Evolutionary conservation across 2,329 filamentous ascomycete species (phyloP), one percentile per base, ranked within the genome.

Genomic region (Aspergillus intermedius): DNA sequence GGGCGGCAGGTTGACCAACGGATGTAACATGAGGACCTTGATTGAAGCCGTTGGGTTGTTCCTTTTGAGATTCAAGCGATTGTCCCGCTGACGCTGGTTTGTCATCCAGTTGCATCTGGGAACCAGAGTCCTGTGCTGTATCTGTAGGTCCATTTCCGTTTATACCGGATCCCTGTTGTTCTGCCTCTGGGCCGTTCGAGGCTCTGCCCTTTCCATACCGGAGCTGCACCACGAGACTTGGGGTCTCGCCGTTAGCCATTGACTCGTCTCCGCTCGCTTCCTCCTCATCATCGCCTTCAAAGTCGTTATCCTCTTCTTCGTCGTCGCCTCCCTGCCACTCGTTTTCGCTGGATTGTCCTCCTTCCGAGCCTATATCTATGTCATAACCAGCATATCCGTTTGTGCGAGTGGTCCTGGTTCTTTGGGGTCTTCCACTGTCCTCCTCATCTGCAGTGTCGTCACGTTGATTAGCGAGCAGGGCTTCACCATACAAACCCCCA

Each of bases 211-310:
- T 70, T 47, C 60, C 57, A 55, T 75, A 75, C 57, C 70, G 63
- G 12, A 95, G 75, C 64, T 87, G 91, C 49, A 95, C 85, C 45
- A 95, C 78, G 37, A 91, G 76, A 56, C 82, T 88, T 19, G 67
- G 69, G 62, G 81, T 77, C 47, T 81, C 80, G 4, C 67, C 68
- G 32, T 69, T 65, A 19, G 64, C 63, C 35, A 82, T 79, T n/a
- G 66, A 65, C 28, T 68, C 71, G 49, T 67, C 66, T 15, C 68
- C 70, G 46, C 68, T 72, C 41, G 64, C 60, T 43, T 69, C 65
- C 4, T 70, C 70, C 50, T 74, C 73, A 42, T 71, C 67, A 28
- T 75, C 72, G 21, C 71, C 72, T 46, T 87, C 83, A 5, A 84
- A 84, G 22, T 83, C 82, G 22, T 78, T 80, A 48, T 88, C 80